Evolutionary conservation across 2,329 filamentous ascomycete genomes (phyloP).

Genomic region (Arachnopeziza araneosa): DNA sequence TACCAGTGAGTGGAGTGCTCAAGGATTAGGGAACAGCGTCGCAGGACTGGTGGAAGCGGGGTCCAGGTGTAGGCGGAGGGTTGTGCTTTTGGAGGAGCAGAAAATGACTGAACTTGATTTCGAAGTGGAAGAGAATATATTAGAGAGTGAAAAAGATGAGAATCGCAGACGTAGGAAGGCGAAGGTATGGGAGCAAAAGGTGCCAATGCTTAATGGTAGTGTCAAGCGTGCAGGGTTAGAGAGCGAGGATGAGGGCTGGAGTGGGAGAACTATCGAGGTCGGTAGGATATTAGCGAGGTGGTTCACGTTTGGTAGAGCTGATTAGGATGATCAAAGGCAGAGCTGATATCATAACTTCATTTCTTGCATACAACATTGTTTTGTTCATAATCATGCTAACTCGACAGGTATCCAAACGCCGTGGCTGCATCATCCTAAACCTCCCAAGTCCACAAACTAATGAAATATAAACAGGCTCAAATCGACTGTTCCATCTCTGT

Average conservation of each 20-base stretch:
- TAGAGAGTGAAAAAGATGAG: constrained; percentile 36
- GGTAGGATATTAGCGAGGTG: constrained; percentile 56
- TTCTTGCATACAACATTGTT: neutral
- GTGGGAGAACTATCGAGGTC: constrained; percentile 52
- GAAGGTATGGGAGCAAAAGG: constrained; percentile 40
- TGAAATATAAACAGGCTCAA: constrained; percentile 5
- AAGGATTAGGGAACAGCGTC: constrained; percentile 61
- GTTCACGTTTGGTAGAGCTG: constrained; percentile 49
- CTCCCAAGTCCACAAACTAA: constrained; percentile 6
- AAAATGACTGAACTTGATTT: constrained; percentile 19
- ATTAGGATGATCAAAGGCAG: constrained; percentile 28
- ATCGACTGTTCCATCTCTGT: constrained; percentile 97
- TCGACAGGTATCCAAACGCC: constrained; percentile 28
- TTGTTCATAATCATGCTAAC: constrained; percentile 27
- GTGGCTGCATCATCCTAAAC: constrained; percentile 8
- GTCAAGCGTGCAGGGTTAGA: constrained; percentile 37
- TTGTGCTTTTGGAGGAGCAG: constrained; percentile 42
- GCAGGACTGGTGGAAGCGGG: constrained; percentile 59
- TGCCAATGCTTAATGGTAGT: constrained; percentile 59
- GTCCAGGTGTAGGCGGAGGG: constrained; percentile 36
- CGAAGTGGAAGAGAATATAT: constrained; percentile 25
- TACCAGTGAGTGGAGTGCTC: constrained; percentile 70
- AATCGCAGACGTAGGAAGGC: neutral
- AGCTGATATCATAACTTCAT: neutral
- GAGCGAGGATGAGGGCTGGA: constrained; percentile 48